Evolutionary conservation across 1,284 basidiomycete genomes (phyloP), one percentile per base, ranked within the genome.

Genomic region (Microbotryum silenes-acaulis): DNA sequence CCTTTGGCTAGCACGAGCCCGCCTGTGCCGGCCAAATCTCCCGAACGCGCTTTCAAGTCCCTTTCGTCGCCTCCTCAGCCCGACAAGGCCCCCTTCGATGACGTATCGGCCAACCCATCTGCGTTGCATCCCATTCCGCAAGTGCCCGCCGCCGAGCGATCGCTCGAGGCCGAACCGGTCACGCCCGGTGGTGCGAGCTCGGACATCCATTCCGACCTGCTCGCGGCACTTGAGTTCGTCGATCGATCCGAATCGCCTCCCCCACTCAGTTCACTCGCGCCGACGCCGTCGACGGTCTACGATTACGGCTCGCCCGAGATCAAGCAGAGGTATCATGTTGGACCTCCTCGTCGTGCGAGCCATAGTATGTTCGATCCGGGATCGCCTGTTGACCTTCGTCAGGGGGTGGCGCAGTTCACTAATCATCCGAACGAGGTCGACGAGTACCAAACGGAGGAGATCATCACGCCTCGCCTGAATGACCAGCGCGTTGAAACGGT

Each of bases 191-290:
- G 37, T 12, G 37, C 7, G 60, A 60, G 42, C 10, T 49, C 53
- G 37, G 55, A 60, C 55, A 68, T 68, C 29, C 66, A 68, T 21
- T 60, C 58, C 4, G 64, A 65, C 42, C 57, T 65, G 48, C 57
- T 69, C 29, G 67, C 67, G 20, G 67, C 65, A 2, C 50, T 69
- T 49, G 42, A 66, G 44, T 69, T 60, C n/a, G 65, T 64, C 48
- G 67, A 69, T 31, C 60, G 61, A 9, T 51, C 56, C 2, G 50
- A 46, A 1, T 66, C 65, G 27, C 65, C 59, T 21, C 51, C 51
- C n/a, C n/a, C 33, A n/a, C 12, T 53, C 37, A 42, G 37, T 42
- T 45, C 46, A 33, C 51, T 45, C 55, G 52, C 21, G 8, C 46
- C 51, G 2, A 62, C 55, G 21, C 57, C 60, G 1, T 59, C 67